Percentiles rank a stretch among this genome's conserved stretches.
Evolutionary conservation across 805 yeast genomes (phyloP).

Genomic region (Monosporozyma aerobia): DNA sequence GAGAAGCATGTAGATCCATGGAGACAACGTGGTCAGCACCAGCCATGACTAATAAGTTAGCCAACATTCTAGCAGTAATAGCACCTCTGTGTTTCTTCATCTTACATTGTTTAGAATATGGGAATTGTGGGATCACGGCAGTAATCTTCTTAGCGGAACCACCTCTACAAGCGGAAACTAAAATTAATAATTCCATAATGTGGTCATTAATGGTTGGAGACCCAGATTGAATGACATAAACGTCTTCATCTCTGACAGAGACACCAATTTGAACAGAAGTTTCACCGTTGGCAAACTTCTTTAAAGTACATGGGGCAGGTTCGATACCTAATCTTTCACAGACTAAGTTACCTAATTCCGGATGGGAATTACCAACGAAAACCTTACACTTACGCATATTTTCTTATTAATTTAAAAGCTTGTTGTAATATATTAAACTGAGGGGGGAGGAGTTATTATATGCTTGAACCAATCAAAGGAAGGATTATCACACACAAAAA

Average conservation of each 20-base stretch:
- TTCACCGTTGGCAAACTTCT: constrained; percentile 94
- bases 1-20: constrained; percentile 93
- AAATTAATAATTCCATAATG: constrained; percentile 88
- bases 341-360: constrained; percentile 82
- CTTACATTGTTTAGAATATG: constrained; percentile 93
- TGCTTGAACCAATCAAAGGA: background rate
- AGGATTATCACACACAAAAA: background rate
- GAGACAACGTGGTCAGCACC: constrained; percentile 98
- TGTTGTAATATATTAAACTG: background rate
- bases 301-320: constrained; percentile 85
- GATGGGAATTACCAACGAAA: constrained; percentile 94
- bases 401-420: background rate
- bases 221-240: constrained; percentile 85
- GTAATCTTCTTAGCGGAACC: constrained; percentile 96
- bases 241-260: constrained; percentile 94
- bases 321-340: constrained; percentile 87
- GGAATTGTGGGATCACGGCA: constrained; percentile 95
- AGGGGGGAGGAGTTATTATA: background rate
- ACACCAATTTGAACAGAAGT: constrained; percentile 93
- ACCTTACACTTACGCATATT: constrained; percentile 93
- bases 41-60: constrained; percentile 90
- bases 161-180: constrained; percentile 92
- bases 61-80: constrained; percentile 95
- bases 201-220: constrained; percentile 84
- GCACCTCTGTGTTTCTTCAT: constrained; percentile 99